A percentile compares a stretch with the other conserved stretches of the same genome.
phyloP scores from a whole-genome alignment of 1,284 basidiomycete species.

The Termitomyces sp. region DNA sequence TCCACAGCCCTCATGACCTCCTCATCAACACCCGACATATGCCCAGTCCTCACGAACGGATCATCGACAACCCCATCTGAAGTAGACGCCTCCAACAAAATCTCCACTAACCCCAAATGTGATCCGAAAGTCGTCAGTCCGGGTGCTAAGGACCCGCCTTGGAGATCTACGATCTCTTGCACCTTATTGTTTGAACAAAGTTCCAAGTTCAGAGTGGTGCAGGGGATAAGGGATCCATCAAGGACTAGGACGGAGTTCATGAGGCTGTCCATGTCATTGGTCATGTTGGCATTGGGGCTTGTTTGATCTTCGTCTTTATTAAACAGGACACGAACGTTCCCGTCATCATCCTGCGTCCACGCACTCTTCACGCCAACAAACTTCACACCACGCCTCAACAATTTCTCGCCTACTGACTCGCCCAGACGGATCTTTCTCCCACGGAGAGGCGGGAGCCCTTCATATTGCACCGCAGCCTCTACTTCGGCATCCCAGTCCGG shows the following conservation, averaged over 20 bases:
- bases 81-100: slow-evolving; percentile 58
- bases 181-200: slow-evolving; percentile 8
- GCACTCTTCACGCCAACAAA: slow-evolving; percentile 13
- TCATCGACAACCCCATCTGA: slow-evolving; percentile 59
- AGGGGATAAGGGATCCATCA: slow-evolving; percentile 12
- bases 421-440: slow-evolving; percentile 10
- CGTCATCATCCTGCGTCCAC: slow-evolving; percentile 13
- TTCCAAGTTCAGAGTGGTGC: background rate
- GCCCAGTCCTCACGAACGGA: slow-evolving; percentile 33
- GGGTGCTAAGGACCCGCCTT: slow-evolving; percentile 37
- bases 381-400: slow-evolving; percentile 5
- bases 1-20: slow-evolving; percentile 57
- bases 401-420: background rate
- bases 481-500: slow-evolving; percentile 59
- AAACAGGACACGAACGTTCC: slow-evolving; percentile 12
- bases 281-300: background rate
- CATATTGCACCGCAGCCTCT: slow-evolving; percentile 46
- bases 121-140: slow-evolving; percentile 58
- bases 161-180: slow-evolving; percentile 27
- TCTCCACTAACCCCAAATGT: slow-evolving; percentile 56
- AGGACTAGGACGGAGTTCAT: slow-evolving; percentile 9
- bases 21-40: slow-evolving; percentile 26
- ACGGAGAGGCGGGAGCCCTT: slow-evolving; percentile 61
- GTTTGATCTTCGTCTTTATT: slow-evolving; percentile 1
- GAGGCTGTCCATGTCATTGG: no score